Percentiles rank a stretch among this genome's conserved stretches.
Conservation (phyloP, 306 rosid species). For the Vigna trinervia region DNA sequence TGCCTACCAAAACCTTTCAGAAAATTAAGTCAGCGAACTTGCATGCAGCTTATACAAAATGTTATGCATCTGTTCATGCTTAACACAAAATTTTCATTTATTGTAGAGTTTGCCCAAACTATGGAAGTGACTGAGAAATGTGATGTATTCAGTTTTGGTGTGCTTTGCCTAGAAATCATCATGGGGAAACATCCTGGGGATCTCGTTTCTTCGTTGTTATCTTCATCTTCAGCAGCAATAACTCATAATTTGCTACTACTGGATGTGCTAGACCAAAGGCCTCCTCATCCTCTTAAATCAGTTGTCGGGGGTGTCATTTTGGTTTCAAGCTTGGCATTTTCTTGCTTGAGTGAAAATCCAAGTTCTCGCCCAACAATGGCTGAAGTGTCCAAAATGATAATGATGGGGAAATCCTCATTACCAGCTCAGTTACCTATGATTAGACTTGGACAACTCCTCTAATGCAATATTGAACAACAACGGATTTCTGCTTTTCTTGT, state of each 20-base stretch:
- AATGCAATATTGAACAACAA: neutral
- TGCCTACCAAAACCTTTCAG: neutral
- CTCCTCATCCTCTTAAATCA: conserved; percentile 5
- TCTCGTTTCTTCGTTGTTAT: conserved; percentile 25
- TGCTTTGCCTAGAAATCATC: conserved; percentile 38
- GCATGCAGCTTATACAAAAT: neutral
- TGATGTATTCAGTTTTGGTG: conserved; percentile 44
- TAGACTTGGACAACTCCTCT: conserved; percentile 45
- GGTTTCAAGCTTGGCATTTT: conserved; percentile 33
- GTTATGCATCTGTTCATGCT: too few relatives aligned
- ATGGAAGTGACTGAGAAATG: conserved; percentile 38
- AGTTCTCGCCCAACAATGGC: conserved; percentile 41
- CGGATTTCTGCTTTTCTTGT: neutral
- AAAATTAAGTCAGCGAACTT: neutral
- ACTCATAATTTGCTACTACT: conserved; percentile 16
- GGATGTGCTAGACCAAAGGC: conserved; percentile 37
- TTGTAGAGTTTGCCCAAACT: conserved; percentile 35
- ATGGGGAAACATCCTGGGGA: conserved; percentile 44
- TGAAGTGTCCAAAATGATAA: conserved; percentile 27
- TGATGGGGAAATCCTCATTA: conserved; percentile 26
- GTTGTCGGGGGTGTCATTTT: conserved; percentile 11
- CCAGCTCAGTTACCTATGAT: neutral
- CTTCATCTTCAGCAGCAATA: conserved; percentile 22
- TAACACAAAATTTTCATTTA: neutral
- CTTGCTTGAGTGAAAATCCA: conserved; percentile 37